phyloP scores from a whole-genome alignment of 495 filamentous ascomycete genomes.

The Aspergillus coremiiformis region DNA sequence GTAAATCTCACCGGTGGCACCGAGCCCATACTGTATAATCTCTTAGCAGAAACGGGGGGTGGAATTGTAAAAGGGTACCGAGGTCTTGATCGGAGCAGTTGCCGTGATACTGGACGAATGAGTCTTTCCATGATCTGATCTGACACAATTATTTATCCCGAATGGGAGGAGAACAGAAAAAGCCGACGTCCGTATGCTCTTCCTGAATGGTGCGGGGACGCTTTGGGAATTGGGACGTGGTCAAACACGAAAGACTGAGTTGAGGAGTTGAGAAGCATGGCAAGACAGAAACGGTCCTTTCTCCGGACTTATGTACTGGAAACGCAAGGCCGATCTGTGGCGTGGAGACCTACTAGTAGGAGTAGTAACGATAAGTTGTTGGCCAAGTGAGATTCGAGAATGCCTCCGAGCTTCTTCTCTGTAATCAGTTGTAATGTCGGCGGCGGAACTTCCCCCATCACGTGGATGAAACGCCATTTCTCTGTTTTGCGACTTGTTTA shows the following conservation, averaged over 20 bases:
- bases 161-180: background rate
- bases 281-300: background rate
- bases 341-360: no score
- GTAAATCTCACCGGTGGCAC: constrained; percentile 30
- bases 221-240: background rate
- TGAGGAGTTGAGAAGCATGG: background rate
- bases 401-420: background rate
- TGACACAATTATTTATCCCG: background rate
- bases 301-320: background rate
- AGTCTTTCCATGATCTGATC: constrained; percentile 32
- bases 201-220: background rate
- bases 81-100: constrained; percentile 30
- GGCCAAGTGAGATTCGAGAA: background rate
- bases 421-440: background rate
- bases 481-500: background rate
- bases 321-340: background rate
- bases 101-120: constrained; percentile 31
- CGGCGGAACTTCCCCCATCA: constrained; percentile 10
- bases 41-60: constrained; percentile 22
- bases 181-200: background rate
- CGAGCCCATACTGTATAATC: constrained; percentile 37
- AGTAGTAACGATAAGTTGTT: no score
- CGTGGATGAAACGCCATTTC: constrained; percentile 10
- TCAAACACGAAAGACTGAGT: background rate
- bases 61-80: constrained; percentile 38